A percentile compares a stretch with the other conserved stretches of the same genome.
Conservation (phyloP, 352 stramenopile genomes). For the Thraustochytrium sp. region DNA sequence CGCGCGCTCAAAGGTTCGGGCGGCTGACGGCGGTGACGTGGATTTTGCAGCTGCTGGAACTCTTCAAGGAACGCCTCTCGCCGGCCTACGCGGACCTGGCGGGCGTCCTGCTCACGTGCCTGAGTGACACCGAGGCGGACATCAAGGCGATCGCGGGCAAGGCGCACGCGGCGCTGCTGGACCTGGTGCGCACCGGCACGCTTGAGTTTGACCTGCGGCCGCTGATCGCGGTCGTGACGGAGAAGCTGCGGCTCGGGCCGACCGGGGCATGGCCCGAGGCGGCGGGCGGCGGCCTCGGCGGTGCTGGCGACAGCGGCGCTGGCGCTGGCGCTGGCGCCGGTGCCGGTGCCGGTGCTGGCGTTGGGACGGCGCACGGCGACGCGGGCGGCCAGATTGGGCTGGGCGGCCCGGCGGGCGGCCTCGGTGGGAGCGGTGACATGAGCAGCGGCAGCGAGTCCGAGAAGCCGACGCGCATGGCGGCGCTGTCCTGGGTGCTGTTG, state of each 20-base stretch:
- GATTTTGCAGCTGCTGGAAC: constrained; percentile 94
- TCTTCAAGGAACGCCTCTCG: constrained; percentile 73
- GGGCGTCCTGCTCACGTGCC: constrained; percentile 93
- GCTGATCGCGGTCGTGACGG: constrained; percentile 6
- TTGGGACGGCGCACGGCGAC: too few species aligned
- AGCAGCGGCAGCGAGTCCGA: constrained; percentile 12
- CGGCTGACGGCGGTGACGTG: constrained; percentile 94
- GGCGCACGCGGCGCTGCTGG: constrained; percentile 91
- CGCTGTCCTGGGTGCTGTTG: constrained; percentile 95
- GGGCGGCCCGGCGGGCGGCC: background rate
- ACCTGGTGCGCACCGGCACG: constrained; percentile 64
- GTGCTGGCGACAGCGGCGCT: background rate
- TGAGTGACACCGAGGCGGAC: constrained; percentile 91
- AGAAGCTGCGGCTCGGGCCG: background rate
- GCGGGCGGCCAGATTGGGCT: too few species aligned
- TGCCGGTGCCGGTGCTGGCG: background rate
- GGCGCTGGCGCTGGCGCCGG: background rate
- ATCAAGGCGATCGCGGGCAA: constrained; percentile 90
- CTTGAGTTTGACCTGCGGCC: background rate
- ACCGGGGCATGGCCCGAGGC: background rate
- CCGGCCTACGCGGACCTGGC: constrained; percentile 40
- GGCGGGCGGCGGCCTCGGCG: background rate
- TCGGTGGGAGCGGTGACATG: background rate
- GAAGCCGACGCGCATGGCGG: constrained; percentile 53
- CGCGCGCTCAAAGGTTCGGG: constrained; percentile 93